A percentile compares a stretch with the other conserved stretches of the same genome.
These are phyloP conservation scores for Arthrobotrys musiformis DNA, from an alignment of 2,329 filamentous ascomycete genomes.

Conservation along the genomic window DNA sequence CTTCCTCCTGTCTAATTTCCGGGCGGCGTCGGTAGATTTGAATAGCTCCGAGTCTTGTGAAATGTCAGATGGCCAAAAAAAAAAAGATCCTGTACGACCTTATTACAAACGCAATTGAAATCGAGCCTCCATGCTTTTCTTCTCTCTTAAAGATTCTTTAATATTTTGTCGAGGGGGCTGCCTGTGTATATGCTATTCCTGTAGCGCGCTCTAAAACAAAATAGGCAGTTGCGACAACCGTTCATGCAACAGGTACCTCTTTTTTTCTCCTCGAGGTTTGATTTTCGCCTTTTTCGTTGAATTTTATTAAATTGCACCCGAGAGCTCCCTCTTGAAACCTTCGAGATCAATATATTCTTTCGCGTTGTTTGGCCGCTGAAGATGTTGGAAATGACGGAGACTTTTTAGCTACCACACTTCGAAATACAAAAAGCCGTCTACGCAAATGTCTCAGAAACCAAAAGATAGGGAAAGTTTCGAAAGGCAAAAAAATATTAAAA, in stretches of 20 bases:
- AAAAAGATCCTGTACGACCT: not conserved
- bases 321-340: not conserved
- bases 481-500: not conserved
- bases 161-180: not conserved
- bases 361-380: not conserved
- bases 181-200: conserved; percentile 9
- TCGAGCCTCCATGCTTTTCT: conserved; percentile 1
- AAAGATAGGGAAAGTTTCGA: too few relatives aligned
- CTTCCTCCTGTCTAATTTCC: not conserved
- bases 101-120: not conserved
- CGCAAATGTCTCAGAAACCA: not conserved
- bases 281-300: not conserved
- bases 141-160: too few relatives aligned
- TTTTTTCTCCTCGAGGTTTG: too few relatives aligned
- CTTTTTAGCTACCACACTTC: too few relatives aligned
- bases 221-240: not conserved
- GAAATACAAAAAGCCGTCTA: too few relatives aligned
- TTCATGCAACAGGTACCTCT: not conserved
- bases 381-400: not conserved
- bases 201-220: not conserved
- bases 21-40: not conserved
- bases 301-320: not conserved
- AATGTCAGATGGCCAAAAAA: not conserved
- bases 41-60: not conserved
- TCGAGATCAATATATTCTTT: not conserved